Conservation (phyloP, 2,329 filamentous ascomycete genomes). For the Dactylonectria macrodidyma region DNA sequence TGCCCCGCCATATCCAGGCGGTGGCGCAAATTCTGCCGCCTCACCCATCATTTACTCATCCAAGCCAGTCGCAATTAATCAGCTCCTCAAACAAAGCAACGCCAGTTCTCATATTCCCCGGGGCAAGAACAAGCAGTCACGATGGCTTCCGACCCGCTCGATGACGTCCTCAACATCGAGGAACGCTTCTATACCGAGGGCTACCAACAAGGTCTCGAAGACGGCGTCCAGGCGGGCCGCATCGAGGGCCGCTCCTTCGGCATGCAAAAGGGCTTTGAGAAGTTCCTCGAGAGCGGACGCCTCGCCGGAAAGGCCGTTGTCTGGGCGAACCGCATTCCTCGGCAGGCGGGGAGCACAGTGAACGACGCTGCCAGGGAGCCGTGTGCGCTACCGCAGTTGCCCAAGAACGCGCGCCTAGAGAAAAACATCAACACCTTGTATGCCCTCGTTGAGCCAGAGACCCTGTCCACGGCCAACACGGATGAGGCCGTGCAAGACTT, state of each 20-base stretch:
- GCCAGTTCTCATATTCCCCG: conserved; percentile 1
- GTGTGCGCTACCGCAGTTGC: conserved; percentile 58
- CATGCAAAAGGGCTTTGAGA: conserved; percentile 93
- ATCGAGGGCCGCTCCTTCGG: conserved; percentile 93
- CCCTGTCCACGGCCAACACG: conserved; percentile 83
- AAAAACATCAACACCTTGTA: conserved; percentile 85
- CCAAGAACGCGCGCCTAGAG: conserved; percentile 75
- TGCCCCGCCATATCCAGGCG: conserved; percentile 48
- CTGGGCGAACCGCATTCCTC: conserved; percentile 82
- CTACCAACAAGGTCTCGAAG: conserved; percentile 79
- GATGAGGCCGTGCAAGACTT: conserved; percentile 94
- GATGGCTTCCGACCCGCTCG: conserved; percentile 66
- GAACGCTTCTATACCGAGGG: conserved; percentile 86
- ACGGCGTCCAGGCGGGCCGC: conserved; percentile 83
- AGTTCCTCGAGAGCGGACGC: conserved; percentile 85
- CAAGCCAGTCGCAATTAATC: conserved; percentile 18
- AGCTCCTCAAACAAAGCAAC: neutral
- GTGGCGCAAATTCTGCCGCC: conserved; percentile 49
- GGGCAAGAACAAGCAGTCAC: conserved; percentile 29
- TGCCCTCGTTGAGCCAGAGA: conserved; percentile 83
- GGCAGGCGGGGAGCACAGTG: conserved; percentile 31
- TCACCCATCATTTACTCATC: conserved; percentile 44
- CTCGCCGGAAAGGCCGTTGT: conserved; percentile 84
- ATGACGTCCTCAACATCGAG: conserved; percentile 72
- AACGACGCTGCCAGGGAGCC: conserved; percentile 6